Base-by-base conservation (phyloP, 2,329 filamentous ascomycete species). In the Aspergillus hiratsukae region DNA sequence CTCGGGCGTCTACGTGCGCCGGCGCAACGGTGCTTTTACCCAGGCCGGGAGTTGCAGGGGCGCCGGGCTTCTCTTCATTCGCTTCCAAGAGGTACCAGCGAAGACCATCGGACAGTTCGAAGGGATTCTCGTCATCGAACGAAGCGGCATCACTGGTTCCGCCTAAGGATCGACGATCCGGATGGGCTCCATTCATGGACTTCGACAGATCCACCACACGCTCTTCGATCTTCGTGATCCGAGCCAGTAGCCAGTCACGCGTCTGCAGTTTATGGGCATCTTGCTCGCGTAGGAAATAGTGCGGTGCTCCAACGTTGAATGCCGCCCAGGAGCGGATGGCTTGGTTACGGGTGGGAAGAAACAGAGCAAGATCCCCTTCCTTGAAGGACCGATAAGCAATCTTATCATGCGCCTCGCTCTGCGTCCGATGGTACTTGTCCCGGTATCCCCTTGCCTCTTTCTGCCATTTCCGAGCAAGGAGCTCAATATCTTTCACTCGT, bases 21-120 rank as follows among this genome's bases (percentile, higher is more conserved):
- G 90, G 88, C 11, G 91, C 91, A 17, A 97, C 92, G 0, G 94
- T 97, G 62, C 88, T 92, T 73, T 96, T 96, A 41, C 90, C 90
- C 54, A 96, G 82, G 0, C 93, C 92, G 0, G 94, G 93, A 0
- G 93, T 97, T n/a, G 89, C 87, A 0, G 94, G 94, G 2, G 91
- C 92, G 1, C 89, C 89, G 0, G 91, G 86, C 69, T 96, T 97
- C 74, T 99, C 94, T 74, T 99, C 94, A 1, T 85, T 82, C 0
- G 94, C 94, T 69, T 99, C 93, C 37, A 99, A 87, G 5, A 99
- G 83, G 74, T 97, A 97, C 94, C 94, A 99, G 35, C 93, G 86
- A 49, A 99, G 78, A 3, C 94, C 94, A 66, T 99, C 94, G 0
- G 91, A 96, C 11, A 99, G 81, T 66, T 97, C 92, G 72, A 99